phyloP scores from a whole-genome alignment of 331 rosid species.

The Arachis monticola region DNA sequence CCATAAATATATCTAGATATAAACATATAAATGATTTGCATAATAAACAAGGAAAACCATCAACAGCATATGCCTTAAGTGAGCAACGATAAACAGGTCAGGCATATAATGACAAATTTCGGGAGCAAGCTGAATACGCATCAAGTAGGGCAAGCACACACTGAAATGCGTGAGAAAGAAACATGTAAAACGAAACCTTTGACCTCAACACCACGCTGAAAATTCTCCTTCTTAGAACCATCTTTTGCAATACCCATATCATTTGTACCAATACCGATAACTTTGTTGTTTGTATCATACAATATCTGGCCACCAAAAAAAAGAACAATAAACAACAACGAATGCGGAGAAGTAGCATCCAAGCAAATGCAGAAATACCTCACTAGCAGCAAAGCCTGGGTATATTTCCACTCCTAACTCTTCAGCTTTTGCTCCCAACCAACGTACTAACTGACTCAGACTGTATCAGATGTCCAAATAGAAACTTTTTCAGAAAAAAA shows the following conservation, averaged over 20 bases:
- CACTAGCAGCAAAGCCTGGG: conserved; percentile 96
- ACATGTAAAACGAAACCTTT: conserved; percentile 59
- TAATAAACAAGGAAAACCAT: conserved; percentile 17
- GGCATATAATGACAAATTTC: too few relatives aligned
- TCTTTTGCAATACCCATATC: conserved; percentile 95
- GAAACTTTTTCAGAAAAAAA: conserved; percentile 7
- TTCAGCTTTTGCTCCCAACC: conserved; percentile 99
- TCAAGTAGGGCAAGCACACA: conserved; percentile 10
- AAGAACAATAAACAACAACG: conserved; percentile 23
- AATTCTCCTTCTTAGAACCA: conserved; percentile 87
- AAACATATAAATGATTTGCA: not conserved
- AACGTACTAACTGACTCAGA: conserved; percentile 88
- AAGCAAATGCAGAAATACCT: conserved; percentile 57
- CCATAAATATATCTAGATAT: conserved; percentile 9
- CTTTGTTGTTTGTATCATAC: conserved; percentile 66
- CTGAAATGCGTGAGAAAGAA: conserved; percentile 12
- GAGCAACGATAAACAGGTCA: not conserved
- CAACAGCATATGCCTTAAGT: conserved; percentile 1
- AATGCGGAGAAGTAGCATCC: conserved; percentile 31
- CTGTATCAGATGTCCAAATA: conserved; percentile 53
- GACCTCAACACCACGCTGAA: conserved; percentile 80
- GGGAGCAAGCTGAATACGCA: conserved; percentile 17
- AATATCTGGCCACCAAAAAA: conserved; percentile 61
- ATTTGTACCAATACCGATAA: conserved; percentile 87
- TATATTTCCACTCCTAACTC: conserved; percentile 94